Conservation (phyloP, 73 alveolate genomes). For the Tetrahymena malaccensis region DNA sequence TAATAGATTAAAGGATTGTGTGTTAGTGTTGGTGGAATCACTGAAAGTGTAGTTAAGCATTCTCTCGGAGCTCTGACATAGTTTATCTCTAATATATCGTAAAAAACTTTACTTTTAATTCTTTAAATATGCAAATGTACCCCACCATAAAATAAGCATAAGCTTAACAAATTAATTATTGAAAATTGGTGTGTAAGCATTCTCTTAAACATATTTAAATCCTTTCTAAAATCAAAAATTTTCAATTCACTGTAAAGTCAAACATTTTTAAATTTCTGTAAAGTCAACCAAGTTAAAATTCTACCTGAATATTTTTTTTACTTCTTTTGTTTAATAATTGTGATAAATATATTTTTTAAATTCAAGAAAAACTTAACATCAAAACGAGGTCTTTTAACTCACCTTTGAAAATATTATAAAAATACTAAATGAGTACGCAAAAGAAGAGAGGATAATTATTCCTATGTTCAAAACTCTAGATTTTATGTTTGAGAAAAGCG, state of each 20-base stretch:
- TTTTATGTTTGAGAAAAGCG: constrained; percentile 8
- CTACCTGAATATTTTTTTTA: background rate
- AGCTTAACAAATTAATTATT: background rate
- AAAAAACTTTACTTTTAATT: background rate
- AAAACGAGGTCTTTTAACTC: background rate
- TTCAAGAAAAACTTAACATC: background rate
- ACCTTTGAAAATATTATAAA: constrained; percentile 15
- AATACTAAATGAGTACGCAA: background rate
- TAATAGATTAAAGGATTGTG: constrained; percentile 10
- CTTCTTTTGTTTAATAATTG: background rate
- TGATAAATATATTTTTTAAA: no score
- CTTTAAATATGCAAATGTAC: background rate
- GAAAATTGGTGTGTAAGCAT: background rate
- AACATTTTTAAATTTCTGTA: background rate
- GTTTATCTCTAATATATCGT: constrained; percentile 1
- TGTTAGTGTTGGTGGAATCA: constrained; percentile 36
- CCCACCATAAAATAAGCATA: background rate
- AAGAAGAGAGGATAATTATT: constrained; percentile 24
- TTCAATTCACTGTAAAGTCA: background rate
- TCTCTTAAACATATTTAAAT: no score
- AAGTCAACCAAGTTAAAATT: no score
- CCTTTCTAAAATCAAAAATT: no score
- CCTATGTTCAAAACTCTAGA: constrained; percentile 25
- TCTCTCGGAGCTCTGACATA: constrained; percentile 15
- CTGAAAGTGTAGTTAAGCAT: constrained; percentile 15